Evolutionary conservation across 2,329 filamentous ascomycete genomes (phyloP), one percentile per base, ranked within the genome.

Genomic region (Trichoderma oligosporum): DNA sequence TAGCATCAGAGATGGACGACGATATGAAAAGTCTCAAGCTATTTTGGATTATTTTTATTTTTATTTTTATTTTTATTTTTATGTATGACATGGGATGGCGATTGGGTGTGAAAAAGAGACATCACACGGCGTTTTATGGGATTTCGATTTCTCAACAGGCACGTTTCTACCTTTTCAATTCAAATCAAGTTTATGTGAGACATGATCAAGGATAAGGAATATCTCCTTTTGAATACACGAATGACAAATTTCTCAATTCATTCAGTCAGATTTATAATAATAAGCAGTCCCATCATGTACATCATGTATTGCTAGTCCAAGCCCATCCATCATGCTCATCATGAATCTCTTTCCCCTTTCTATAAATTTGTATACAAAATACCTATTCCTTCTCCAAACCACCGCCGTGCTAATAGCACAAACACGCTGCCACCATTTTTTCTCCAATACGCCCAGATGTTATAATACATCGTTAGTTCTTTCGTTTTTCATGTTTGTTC

Each of bases 291-390:
- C 14, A 45, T 55, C 41, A 55, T 55, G 29, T 54, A 20, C 29
- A 55, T 45, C 47, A 16, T 53, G 38, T 58, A 58, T 58, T 58
- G 48, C 48, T 46, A 24, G 27, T 53, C 48, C 48, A 46, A 47
- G 56, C 41, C 22, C 38, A 46, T 35, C 29, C 45, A 8, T 48
- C 45, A 25, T 53, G 56, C 31, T 42, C 24, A 20, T 58, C 39
- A 22, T 27, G 33, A 48, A 42, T 25, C 12, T 33, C 39, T 31
- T 25, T 8, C 38, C 36, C 41, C 25, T 35, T 38, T 35, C 25
- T 38, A 48, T 44, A 27, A 18, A 48, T 35, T 22, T 41, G 51
- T 49, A 57, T 49, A 44, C 54, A 48, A 56, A 31, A 49, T n/a
- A 35, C 36, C 48, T 27, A 27, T 27, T 27, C 11, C 16, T n/a